A percentile compares a stretch with the other conserved stretches of the same genome.
Conservation (phyloP, 2,329 filamentous ascomycete species). For the Microsporum audouinii region DNA sequence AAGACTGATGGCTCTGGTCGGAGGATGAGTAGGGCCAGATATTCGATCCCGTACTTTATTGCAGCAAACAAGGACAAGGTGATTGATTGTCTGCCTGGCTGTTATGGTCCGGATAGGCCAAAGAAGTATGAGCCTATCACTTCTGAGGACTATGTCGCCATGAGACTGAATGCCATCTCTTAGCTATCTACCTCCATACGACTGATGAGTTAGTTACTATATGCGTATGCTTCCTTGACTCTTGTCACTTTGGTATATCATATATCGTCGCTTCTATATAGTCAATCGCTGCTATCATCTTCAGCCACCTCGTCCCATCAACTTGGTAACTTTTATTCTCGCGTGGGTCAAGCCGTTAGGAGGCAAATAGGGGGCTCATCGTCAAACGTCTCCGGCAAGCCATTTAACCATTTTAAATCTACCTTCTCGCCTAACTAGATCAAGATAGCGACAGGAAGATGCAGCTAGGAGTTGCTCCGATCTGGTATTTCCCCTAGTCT, state of each 20-base stretch:
- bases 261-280: not conserved
- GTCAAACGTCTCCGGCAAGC: not conserved
- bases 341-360: not conserved
- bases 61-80: conserved; percentile 39
- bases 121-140: conserved; percentile 44
- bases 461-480: too few species aligned
- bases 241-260: not conserved
- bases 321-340: not conserved
- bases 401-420: not conserved
- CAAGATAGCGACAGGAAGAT: too few species aligned
- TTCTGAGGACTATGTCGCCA: conserved; percentile 28
- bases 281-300: too few species aligned
- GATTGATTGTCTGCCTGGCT: conserved; percentile 44
- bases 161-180: conserved; percentile 17
- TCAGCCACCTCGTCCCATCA: not conserved
- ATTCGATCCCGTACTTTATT: conserved; percentile 52
- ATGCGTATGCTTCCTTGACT: not conserved
- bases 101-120: conserved; percentile 32
- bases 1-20: conserved; percentile 15
- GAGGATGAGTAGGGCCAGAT: conserved; percentile 41
- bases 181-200: not conserved
- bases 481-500: not conserved
- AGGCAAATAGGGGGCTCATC: not conserved
- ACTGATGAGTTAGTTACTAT: not conserved
- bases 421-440: not conserved